Evolutionary conservation across 2,329 filamentous ascomycete species (phyloP).

Genomic region (Magnaporthales sp.): DNA sequence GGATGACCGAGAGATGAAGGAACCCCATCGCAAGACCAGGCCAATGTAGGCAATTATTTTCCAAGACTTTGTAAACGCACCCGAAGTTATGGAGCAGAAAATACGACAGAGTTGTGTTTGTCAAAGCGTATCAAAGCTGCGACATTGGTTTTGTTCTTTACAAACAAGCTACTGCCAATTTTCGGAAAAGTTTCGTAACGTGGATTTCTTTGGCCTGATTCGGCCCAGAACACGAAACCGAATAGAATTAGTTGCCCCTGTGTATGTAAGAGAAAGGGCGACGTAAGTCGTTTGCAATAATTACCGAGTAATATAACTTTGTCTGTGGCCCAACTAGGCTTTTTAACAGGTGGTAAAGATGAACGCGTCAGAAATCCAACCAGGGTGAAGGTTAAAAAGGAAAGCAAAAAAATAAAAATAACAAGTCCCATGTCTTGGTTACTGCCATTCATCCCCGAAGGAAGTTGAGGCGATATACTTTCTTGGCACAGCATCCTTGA

Average conservation of each 20-base stretch:
- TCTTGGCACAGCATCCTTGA: background rate
- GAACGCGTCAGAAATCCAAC: background rate
- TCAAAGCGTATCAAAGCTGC: conserved; percentile 1
- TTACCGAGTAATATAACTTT: background rate
- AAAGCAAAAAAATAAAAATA: background rate
- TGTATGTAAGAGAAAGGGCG: background rate
- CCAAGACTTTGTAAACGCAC: too few species aligned
- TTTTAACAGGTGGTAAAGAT: background rate
- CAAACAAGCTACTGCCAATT: background rate
- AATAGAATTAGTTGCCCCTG: background rate
- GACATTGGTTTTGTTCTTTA: background rate
- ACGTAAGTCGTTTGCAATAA: background rate
- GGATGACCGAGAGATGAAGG: background rate
- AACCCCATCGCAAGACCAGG: background rate
- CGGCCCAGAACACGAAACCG: background rate
- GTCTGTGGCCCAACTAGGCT: background rate
- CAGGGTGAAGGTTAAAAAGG: background rate
- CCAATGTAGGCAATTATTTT: background rate
- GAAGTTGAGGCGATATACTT: background rate
- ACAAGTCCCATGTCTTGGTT: background rate
- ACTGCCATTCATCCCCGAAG: background rate
- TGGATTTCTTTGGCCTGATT: background rate
- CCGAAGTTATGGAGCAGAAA: background rate
- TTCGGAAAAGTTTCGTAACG: background rate
- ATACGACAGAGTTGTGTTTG: background rate